Evolutionary conservation across 306 rosid genomes (phyloP).

Genomic region (Fagus crenata): DNA sequence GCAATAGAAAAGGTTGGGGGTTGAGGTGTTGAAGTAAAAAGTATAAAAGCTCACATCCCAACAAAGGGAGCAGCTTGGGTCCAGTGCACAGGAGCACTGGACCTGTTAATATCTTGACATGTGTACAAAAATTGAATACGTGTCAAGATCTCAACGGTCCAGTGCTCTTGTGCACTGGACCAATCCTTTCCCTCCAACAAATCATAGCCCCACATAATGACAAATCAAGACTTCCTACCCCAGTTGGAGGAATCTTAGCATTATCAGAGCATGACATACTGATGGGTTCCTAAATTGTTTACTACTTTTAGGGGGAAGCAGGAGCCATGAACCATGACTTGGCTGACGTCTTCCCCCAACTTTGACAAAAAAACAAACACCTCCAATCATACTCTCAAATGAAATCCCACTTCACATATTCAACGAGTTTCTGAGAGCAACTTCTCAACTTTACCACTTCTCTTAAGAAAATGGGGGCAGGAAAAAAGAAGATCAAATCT

Average conservation of each 20-base stretch:
- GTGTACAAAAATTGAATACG: too few relatives aligned
- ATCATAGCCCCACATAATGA: conserved; percentile 35
- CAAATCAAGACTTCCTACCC: conserved; percentile 36
- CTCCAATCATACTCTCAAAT: conserved; percentile 26
- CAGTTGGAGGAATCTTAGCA: conserved; percentile 36
- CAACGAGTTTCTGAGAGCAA: conserved; percentile 33
- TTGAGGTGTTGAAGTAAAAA: conserved; percentile 17
- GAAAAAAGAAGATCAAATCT: neutral
- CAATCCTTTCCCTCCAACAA: neutral
- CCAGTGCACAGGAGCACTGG: too few relatives aligned
- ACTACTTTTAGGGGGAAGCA: conserved; percentile 17
- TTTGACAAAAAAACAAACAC: conserved; percentile 23
- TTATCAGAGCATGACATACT: conserved; percentile 19
- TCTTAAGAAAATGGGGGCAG: neutral
- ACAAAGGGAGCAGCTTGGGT: too few relatives aligned
- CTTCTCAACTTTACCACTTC: conserved; percentile 26
- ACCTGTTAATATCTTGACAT: too few relatives aligned
- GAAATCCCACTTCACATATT: conserved; percentile 15
- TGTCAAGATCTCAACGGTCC: too few relatives aligned
- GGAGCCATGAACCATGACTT: conserved; percentile 19
- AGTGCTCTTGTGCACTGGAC: too few relatives aligned
- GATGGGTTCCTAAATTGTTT: conserved; percentile 38
- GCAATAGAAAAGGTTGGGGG: neutral
- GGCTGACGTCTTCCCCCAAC: conserved; percentile 21
- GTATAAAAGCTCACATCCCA: neutral